Evolutionary conservation across 2,329 filamentous ascomycete genomes (phyloP), one percentile per base, ranked within the genome.

Genomic region (Ceratocystis alfenasii): DNA sequence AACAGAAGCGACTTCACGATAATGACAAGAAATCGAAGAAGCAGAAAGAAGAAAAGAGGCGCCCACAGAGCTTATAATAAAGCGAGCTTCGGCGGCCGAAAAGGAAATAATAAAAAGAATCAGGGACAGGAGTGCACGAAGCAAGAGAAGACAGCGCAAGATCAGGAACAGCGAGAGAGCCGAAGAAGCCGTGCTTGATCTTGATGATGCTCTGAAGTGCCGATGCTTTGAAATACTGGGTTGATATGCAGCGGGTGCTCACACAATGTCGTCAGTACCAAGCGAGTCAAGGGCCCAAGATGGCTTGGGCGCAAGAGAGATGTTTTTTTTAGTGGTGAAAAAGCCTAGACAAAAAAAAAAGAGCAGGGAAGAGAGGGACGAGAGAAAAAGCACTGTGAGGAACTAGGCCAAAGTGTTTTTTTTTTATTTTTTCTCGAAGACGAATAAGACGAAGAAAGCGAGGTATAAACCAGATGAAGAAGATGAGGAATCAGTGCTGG

Each of bases 1-100:
- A 12, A n/a, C 45, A 20, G n/a, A 48, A 20, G 20, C 3, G 10
- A 41, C 36, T 41, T 41, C 36, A 41, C 36, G 36, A 41, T 41
- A 15, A 41, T 12, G 3, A 4, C 10, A 68, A 66, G 44, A 67
- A 69, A 65, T 64, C 45, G 36, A 61, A 61, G 36, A 61, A 33
- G 8, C 15, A 50, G 22, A n/a, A 50, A 50, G 45, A 46, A 46
- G 46, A 50, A n/a, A 22, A 50, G 46, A 50, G 46, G 12, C n/a
- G 28, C 55, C 36, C 55, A 30, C 55, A 36, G 55, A 59, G 55
- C 55, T 59, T 59, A 59, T 59, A 59, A 59, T 33, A 36, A 59
- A n/a, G 28, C 15, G 7, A 59, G 25, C 15, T 8, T 20, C 15
- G n/a, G 28, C 25, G 7, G 3, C 1, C 17, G 15, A 57, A 57